Evolutionary conservation across 75 land plant genomes (phyloP).

Genomic region (Picea glauca): DNA sequence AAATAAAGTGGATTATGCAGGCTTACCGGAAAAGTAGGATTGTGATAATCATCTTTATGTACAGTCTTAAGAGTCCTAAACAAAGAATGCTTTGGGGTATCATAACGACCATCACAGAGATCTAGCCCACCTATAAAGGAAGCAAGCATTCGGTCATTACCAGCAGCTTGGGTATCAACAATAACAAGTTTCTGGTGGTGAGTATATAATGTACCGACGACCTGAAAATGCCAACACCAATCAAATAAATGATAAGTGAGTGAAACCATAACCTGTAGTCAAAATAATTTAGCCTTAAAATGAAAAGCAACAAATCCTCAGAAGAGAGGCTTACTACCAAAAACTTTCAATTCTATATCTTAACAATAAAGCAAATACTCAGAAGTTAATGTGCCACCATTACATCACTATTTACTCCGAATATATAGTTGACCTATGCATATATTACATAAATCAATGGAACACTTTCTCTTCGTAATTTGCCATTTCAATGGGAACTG

Average conservation of each 20-base stretch:
- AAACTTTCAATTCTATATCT: too few relatives aligned
- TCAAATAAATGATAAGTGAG: too few relatives aligned
- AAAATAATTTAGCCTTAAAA: not conserved
- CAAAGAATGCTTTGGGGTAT: slow-evolving; percentile 55
- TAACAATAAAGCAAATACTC: too few relatives aligned
- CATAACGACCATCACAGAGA: slow-evolving; percentile 64
- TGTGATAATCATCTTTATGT: slow-evolving; percentile 54
- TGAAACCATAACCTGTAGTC: too few relatives aligned
- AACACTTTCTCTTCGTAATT: too few relatives aligned
- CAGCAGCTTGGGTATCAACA: slow-evolving; percentile 57
- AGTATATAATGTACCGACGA: slow-evolving; percentile 62
- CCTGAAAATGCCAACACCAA: slow-evolving; percentile 15
- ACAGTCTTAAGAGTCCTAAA: slow-evolving; percentile 40
- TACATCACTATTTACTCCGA: too few relatives aligned
- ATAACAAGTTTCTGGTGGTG: slow-evolving; percentile 67
- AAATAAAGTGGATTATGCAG: not conserved
- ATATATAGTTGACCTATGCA: too few relatives aligned
- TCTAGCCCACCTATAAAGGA: slow-evolving; percentile 77
- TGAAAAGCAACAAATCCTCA: not conserved
- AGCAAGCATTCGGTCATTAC: slow-evolving; percentile 33
- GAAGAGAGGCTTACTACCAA: not conserved
- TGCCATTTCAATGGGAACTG: too few relatives aligned
- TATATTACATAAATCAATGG: too few relatives aligned
- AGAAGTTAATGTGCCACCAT: too few relatives aligned
- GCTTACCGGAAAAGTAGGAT: slow-evolving; percentile 56